Conservation (phyloP, 2,329 filamentous ascomycete species). For the Exophiala viscosa region DNA sequence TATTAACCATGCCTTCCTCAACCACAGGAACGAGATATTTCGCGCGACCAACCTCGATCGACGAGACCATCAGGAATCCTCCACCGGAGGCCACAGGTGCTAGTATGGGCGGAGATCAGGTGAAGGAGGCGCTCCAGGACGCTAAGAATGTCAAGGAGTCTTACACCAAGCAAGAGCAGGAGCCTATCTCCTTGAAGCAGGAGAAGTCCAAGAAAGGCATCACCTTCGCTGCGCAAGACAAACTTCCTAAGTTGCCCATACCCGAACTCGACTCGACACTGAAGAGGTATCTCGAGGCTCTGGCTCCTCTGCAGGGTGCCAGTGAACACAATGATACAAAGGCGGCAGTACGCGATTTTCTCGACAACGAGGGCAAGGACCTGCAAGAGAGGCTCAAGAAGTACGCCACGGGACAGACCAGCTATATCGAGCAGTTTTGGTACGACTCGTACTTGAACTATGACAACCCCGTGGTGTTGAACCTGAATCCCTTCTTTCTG, state of each 20-base stretch:
- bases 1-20: slow-evolving; percentile 54
- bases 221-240: slow-evolving; percentile 86
- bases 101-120: slow-evolving; percentile 28
- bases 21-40: slow-evolving; percentile 67
- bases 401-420: slow-evolving; percentile 85
- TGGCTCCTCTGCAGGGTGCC: slow-evolving; percentile 74
- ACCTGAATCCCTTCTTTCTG: slow-evolving; percentile 96
- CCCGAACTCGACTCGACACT: slow-evolving; percentile 78
- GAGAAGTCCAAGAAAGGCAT: slow-evolving; percentile 61
- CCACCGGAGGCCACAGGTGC: slow-evolving; percentile 59
- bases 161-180: slow-evolving; percentile 46
- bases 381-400: slow-evolving; percentile 85
- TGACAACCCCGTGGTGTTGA: slow-evolving; percentile 94
- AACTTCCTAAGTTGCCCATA: slow-evolving; percentile 85
- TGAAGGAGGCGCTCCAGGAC: slow-evolving; percentile 28
- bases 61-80: slow-evolving; percentile 58
- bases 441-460: slow-evolving; percentile 98
- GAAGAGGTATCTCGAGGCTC: slow-evolving; percentile 71
- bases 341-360: slow-evolving; percentile 76
- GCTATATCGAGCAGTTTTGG: slow-evolving; percentile 99
- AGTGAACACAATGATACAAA: slow-evolving; percentile 81
- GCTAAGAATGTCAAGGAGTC: slow-evolving; percentile 28
- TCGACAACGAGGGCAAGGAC: slow-evolving; percentile 73
- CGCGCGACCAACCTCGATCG: slow-evolving; percentile 67
- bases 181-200: slow-evolving; percentile 47